Conservation (phyloP, 345 rosid species). For the Eucalyptus sideroxylon region DNA sequence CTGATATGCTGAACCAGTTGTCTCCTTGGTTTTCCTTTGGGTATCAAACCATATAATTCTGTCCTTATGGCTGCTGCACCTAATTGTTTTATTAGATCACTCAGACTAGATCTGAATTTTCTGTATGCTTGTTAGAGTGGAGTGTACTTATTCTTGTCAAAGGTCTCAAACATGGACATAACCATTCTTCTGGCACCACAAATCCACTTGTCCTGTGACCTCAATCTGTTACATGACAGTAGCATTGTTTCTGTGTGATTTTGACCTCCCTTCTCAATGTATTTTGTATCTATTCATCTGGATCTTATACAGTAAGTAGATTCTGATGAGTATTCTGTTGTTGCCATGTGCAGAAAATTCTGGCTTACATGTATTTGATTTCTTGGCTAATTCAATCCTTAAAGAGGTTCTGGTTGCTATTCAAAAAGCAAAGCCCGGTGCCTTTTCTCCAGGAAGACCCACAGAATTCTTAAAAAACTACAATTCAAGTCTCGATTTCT, state of each 20-base stretch:
- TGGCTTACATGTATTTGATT: slow-evolving; percentile 91
- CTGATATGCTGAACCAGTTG: neutral
- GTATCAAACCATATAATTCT: neutral
- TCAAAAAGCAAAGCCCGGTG: slow-evolving; percentile 91
- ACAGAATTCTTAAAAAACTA: slow-evolving; percentile 83
- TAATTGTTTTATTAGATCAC: neutral
- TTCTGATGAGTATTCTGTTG: neutral
- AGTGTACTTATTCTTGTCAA: neutral
- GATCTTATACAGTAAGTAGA: neutral
- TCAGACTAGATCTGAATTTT: neutral
- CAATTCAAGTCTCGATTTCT: slow-evolving; percentile 79
- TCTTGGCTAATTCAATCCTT: slow-evolving; percentile 88
- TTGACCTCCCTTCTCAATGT: neutral
- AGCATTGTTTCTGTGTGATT: neutral
- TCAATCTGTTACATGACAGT: neutral
- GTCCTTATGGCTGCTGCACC: neutral
- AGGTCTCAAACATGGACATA: neutral
- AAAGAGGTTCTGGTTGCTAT: slow-evolving; percentile 82
- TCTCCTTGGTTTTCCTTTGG: neutral
- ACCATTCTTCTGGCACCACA: neutral
- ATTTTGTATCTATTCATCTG: neutral
- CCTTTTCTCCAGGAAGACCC: slow-evolving; percentile 99
- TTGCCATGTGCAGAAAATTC: slow-evolving; percentile 62
- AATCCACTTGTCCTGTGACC: neutral
- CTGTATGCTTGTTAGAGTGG: neutral